A percentile compares a stretch with the other conserved stretches of the same genome.
Evolutionary conservation across 1,284 basidiomycete species (phyloP).

Genomic region (Mycena citricolor): DNA sequence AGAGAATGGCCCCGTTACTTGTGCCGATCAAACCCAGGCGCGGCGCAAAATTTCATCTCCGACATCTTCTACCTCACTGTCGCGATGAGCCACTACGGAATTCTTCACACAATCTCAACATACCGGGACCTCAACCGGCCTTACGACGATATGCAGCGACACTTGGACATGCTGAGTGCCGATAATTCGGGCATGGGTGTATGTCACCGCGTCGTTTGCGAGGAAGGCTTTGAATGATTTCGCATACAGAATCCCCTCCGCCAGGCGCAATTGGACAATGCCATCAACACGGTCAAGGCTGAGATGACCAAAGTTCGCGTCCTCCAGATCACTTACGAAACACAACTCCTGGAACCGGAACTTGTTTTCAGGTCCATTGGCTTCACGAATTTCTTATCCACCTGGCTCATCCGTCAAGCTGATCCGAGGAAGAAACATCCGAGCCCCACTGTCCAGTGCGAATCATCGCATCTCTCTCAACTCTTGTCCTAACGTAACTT

Average conservation of each 20-base stretch:
- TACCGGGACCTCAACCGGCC: constrained; percentile 73
- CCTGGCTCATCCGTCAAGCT: constrained; percentile 93
- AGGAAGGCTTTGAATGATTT: background rate
- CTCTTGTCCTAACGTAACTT: constrained; percentile 1
- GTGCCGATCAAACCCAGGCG: constrained; percentile 33
- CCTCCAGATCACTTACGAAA: constrained; percentile 78
- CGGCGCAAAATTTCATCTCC: constrained; percentile 88
- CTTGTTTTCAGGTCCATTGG: constrained; percentile 78
- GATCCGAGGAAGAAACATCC: constrained; percentile 86
- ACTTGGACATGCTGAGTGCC: constrained; percentile 75
- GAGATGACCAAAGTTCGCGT: constrained; percentile 71
- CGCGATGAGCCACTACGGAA: constrained; percentile 85
- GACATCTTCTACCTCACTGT: constrained; percentile 90
- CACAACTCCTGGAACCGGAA: constrained; percentile 86
- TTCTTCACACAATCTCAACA: constrained; percentile 76
- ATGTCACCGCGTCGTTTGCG: constrained; percentile 27
- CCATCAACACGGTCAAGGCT: constrained; percentile 73
- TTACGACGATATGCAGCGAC: constrained; percentile 75
- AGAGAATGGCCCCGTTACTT: constrained; percentile 1
- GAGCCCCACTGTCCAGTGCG: constrained; percentile 63
- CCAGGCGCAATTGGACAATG: constrained; percentile 68
- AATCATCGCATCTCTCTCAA: constrained; percentile 18
- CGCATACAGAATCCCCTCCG: constrained; percentile 54
- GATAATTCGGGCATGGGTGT: constrained; percentile 81
- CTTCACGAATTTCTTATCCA: constrained; percentile 89